Conservation (phyloP, 1,139 yeast species). For the Zygosaccharomyces sapae region DNA sequence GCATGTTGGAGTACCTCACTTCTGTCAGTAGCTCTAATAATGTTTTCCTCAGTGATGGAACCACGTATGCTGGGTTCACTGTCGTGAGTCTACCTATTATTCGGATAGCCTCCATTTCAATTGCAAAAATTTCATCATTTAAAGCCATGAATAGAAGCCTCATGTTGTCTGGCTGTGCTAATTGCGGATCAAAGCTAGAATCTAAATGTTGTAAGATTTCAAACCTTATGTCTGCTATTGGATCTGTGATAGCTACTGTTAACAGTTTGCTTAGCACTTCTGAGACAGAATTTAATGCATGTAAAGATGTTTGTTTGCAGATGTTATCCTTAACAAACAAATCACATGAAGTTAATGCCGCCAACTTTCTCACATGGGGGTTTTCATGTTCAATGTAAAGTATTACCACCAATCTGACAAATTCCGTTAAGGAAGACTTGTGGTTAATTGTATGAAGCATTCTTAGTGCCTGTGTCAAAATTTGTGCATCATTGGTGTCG, state of each 20-base stretch:
- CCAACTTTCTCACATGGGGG: constrained; percentile 74
- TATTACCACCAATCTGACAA: constrained; percentile 78
- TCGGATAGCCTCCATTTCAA: constrained; percentile 73
- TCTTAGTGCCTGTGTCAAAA: constrained; percentile 40
- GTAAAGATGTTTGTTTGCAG: constrained; percentile 77
- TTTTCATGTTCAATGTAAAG: constrained; percentile 76
- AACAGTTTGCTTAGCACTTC: constrained; percentile 78
- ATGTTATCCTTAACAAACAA: constrained; percentile 81
- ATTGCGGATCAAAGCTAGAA: constrained; percentile 78
- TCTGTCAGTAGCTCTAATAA: constrained; percentile 81
- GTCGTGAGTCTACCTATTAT: constrained; percentile 79
- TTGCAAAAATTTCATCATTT: constrained; percentile 83
- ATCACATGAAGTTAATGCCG: constrained; percentile 78
- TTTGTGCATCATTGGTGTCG: constrained; percentile 33
- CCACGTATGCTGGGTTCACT: constrained; percentile 92
- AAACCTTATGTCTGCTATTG: constrained; percentile 73
- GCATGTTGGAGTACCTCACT: constrained; percentile 69
- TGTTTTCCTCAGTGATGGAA: constrained; percentile 84
- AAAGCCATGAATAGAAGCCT: constrained; percentile 79
- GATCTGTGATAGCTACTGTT: constrained; percentile 86
- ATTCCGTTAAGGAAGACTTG: constrained; percentile 74
- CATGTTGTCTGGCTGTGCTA: constrained; percentile 91
- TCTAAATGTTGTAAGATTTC: constrained; percentile 74
- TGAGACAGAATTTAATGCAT: constrained; percentile 79
- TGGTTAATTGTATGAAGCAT: constrained; percentile 75